Percentiles rank a stretch among this genome's conserved stretches.
These are phyloP conservation scores for Nakazawaea wickerhamii DNA, from an alignment of 805 yeast species.

Conservation along the genomic window DNA sequence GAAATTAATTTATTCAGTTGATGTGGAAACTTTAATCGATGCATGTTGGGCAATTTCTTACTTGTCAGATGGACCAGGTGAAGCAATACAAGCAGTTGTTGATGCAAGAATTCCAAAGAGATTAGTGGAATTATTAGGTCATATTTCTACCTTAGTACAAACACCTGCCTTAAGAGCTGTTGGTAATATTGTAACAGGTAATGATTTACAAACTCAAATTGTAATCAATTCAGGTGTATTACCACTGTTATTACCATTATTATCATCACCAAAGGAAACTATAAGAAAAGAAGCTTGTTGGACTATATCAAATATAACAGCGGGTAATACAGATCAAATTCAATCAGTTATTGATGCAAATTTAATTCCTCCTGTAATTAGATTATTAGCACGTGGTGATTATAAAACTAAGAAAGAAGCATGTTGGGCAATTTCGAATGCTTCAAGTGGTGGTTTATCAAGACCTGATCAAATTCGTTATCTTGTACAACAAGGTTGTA, in stretches of 20 bases:
- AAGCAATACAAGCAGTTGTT: slow-evolving; percentile 93
- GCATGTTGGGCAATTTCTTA: slow-evolving; percentile 99
- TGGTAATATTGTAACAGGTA: slow-evolving; percentile 97
- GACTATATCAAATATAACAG: slow-evolving; percentile 97
- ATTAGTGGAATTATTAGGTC: slow-evolving; percentile 83
- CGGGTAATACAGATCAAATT: slow-evolving; percentile 92
- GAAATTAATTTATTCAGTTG: slow-evolving; percentile 83
- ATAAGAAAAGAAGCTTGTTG: slow-evolving; percentile 97
- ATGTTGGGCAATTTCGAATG: slow-evolving; percentile 98
- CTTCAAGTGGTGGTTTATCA: slow-evolving; percentile 90
- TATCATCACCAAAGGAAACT: slow-evolving; percentile 82
- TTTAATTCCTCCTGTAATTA: slow-evolving; percentile 84
- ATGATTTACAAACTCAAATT: slow-evolving; percentile 91
- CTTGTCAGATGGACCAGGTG: slow-evolving; percentile 86
- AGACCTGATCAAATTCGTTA: slow-evolving; percentile 93
- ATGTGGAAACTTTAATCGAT: slow-evolving; percentile 89
- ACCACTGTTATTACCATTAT: slow-evolving; percentile 73
- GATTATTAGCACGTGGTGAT: slow-evolving; percentile 73
- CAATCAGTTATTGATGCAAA: slow-evolving; percentile 96
- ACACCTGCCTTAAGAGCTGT: slow-evolving; percentile 97
- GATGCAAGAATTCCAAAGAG: slow-evolving; percentile 95
- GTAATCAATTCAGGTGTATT: slow-evolving; percentile 91
- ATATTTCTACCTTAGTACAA: slow-evolving; percentile 81
- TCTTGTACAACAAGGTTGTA: slow-evolving; percentile 91
- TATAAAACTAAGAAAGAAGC: slow-evolving; percentile 98